phyloP scores from a whole-genome alignment of 352 stramenopile species.

The Halophytophthora polymorphica region DNA sequence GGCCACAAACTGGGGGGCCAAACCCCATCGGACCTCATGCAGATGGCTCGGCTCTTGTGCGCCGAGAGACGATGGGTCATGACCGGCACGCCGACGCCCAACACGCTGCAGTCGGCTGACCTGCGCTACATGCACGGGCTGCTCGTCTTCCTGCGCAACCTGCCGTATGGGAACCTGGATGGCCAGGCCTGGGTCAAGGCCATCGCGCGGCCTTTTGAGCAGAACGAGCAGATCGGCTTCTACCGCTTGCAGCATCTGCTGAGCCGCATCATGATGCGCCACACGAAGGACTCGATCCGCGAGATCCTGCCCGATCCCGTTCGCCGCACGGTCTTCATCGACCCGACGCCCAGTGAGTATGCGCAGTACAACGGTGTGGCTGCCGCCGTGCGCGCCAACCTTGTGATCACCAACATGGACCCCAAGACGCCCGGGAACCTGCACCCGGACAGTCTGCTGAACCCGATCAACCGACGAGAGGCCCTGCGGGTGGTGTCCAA shows the following conservation, averaged over 20 bases:
- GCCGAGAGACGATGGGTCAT: slow-evolving; percentile 94
- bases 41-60: slow-evolving; percentile 77
- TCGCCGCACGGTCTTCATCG: slow-evolving; percentile 46
- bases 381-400: slow-evolving; percentile 56
- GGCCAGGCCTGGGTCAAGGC: slow-evolving; percentile 74
- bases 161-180: slow-evolving; percentile 75
- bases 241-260: slow-evolving; percentile 82
- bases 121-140: slow-evolving; percentile 90
- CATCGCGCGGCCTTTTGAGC: slow-evolving; percentile 73
- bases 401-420: slow-evolving; percentile 79
- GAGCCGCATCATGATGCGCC: slow-evolving; percentile 92
- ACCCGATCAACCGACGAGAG: slow-evolving; percentile 64
- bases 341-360: slow-evolving; percentile 67
- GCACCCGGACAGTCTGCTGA: slow-evolving; percentile 73
- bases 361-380: slow-evolving; percentile 71
- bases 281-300: slow-evolving; percentile 91
- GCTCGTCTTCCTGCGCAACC: slow-evolving; percentile 89
- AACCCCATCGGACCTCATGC: slow-evolving; percentile 62
- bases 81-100: slow-evolving; percentile 95
- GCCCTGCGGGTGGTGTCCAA: slow-evolving; percentile 58
- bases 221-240: slow-evolving; percentile 49
- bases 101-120: slow-evolving; percentile 79
- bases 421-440: slow-evolving; percentile 48
- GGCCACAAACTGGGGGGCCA: slow-evolving; percentile 90
- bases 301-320: slow-evolving; percentile 55